Conservation (phyloP, 768 basidiomycete species). For the Pholiota microspora region DNA sequence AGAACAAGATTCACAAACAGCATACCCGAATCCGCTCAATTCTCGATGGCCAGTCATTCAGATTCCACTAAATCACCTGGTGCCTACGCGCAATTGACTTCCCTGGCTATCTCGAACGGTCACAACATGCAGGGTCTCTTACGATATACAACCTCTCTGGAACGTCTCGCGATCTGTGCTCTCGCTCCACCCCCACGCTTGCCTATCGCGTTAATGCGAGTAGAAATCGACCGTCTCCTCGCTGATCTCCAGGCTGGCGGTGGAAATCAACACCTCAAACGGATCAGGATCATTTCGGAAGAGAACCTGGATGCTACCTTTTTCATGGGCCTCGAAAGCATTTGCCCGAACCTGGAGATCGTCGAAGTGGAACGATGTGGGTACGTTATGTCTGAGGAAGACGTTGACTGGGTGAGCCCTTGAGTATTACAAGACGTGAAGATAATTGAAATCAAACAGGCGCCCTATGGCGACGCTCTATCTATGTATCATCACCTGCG, state of each 20-base stretch:
- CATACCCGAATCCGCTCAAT: neutral
- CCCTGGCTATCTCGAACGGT: slow-evolving; percentile 37
- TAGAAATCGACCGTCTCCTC: slow-evolving; percentile 31
- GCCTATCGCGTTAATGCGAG: slow-evolving; percentile 32
- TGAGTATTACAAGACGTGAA: neutral
- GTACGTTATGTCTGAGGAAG: slow-evolving; percentile 37
- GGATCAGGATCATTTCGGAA: slow-evolving; percentile 38
- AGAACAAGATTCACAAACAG: neutral
- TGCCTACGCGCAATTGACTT: slow-evolving; percentile 28
- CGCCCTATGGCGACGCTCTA: slow-evolving; percentile 32
- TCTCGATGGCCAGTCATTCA: slow-evolving; percentile 2
- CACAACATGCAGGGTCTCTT: slow-evolving; percentile 31
- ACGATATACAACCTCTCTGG: slow-evolving; percentile 27
- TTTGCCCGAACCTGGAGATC: slow-evolving; percentile 35
- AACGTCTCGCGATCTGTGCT: slow-evolving; percentile 33
- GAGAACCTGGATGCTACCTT: slow-evolving; percentile 34
- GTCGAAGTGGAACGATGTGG: slow-evolving; percentile 43
- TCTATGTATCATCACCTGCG: slow-evolving; percentile 20
- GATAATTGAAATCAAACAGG: slow-evolving; percentile 19
- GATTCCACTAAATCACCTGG: slow-evolving; percentile 20
- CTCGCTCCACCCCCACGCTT: slow-evolving; percentile 35
- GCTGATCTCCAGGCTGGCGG: slow-evolving; percentile 25
- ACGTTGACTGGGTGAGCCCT: slow-evolving; percentile 38
- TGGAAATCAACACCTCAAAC: slow-evolving; percentile 21
- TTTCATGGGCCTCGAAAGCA: slow-evolving; percentile 26